phyloP scores from a whole-genome alignment of 179 eudicot species.

The Camellia oleifera region DNA sequence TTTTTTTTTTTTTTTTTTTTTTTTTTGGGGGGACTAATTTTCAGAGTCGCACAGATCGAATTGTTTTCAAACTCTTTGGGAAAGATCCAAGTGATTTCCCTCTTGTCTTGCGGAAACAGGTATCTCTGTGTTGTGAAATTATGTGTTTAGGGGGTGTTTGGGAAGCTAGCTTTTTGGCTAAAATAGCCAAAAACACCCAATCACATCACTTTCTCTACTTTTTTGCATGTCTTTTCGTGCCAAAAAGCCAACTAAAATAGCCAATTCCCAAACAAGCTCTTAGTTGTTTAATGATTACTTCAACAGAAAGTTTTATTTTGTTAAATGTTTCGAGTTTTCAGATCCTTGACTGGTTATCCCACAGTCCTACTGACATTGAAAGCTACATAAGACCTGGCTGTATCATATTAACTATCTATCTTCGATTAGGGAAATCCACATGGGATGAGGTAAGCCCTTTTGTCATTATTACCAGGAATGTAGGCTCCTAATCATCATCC shows the following conservation, averaged over 20 bases:
- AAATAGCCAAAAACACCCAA: too few relatives aligned
- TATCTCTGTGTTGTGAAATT: constrained; percentile 17
- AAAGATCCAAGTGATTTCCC: constrained; percentile 88
- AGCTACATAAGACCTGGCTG: constrained; percentile 97
- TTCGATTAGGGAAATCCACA: constrained; percentile 51
- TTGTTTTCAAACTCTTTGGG: constrained; percentile 85
- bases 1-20: background rate
- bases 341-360: constrained; percentile 88
- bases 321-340: constrained; percentile 28
- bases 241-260: too few relatives aligned
- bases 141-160: background rate
- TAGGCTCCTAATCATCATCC: background rate
- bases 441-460: constrained; percentile 78
- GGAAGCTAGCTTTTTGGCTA: too few relatives aligned
- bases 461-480: constrained; percentile 13
- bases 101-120: constrained; percentile 66
- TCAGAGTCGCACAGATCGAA: constrained; percentile 86
- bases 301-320: background rate
- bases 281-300: background rate
- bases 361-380: constrained; percentile 85
- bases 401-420: constrained; percentile 73
- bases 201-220: too few relatives aligned
- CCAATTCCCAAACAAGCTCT: too few relatives aligned
- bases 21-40: constrained; percentile 8
- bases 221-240: too few relatives aligned